Conservation (phyloP, 2,329 filamentous ascomycete species). For the Nannizziopsis barbatae region DNA sequence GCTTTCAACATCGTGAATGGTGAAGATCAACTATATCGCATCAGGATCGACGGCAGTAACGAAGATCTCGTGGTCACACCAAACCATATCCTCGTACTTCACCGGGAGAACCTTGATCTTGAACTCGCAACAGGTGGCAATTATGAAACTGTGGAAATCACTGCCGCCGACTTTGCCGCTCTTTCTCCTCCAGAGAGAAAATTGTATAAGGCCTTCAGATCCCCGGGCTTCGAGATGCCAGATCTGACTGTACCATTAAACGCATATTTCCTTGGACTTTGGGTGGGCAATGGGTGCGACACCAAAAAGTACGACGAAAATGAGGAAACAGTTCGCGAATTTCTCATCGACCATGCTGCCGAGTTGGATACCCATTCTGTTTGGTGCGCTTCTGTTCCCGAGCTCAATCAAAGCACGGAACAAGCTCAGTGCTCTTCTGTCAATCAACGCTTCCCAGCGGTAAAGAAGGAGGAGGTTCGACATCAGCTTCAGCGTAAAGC, state of each 20-base stretch:
- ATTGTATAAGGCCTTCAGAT: constrained; percentile 30
- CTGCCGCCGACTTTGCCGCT: constrained; percentile 36
- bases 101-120: constrained; percentile 25
- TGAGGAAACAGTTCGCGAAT: constrained; percentile 12
- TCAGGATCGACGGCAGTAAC: constrained; percentile 32
- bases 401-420: neutral
- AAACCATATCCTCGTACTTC: constrained; percentile 41
- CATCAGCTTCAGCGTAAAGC: neutral
- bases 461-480: neutral
- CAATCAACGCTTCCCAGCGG: neutral
- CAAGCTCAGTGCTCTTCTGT: neutral
- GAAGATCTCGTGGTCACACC: constrained; percentile 43
- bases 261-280: constrained; percentile 18
- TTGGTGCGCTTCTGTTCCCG: neutral
- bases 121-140: constrained; percentile 18
- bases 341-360: constrained; percentile 12
- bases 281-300: constrained; percentile 16
- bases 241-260: constrained; percentile 18
- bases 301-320: constrained; percentile 3
- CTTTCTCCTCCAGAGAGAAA: constrained; percentile 30
- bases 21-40: constrained; percentile 40
- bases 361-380: constrained; percentile 12
- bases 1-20: constrained; percentile 43
- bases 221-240: constrained; percentile 23
- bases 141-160: constrained; percentile 39